Base-by-base conservation (phyloP, 257 asterid genomes). In the Verbena officinalis region DNA sequence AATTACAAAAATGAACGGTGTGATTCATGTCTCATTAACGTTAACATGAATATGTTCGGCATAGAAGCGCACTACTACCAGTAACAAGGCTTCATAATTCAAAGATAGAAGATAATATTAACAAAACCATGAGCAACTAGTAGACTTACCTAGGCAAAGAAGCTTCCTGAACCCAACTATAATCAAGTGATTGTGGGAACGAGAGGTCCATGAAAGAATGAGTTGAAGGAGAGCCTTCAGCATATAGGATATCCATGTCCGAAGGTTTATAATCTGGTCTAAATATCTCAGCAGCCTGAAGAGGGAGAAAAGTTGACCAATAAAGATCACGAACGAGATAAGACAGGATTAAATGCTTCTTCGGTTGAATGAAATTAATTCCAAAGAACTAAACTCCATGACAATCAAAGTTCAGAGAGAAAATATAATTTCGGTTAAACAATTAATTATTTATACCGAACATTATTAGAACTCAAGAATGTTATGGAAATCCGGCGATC, bases 231-330 rank as follows among this genome's bases (percentile, higher is more conserved):
- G 78, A 73, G 57, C 80, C 84, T 71, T 83, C 90, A 9, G 86
- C 81, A 62, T 75, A 74, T 45, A 86, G 78, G 56, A 86, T 79
- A 66, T 83, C 90, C 55, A 65, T 57, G 12, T 74, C 73, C 40
- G 83, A 73, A 19, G 88, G 90, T 61, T 65, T 70, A 62, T 81
- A 86, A 63, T 83, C 86, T 16, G 73, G 74, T 40, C 69, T 79
- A 69, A 83, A 72, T 51, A 83, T 79, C 55, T 83, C 84, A 55
- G 75, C 84, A 46, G 80, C 89, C 88, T 85, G 82, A 56, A 72
- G 72, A 56, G 13, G n/a, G 48, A 39, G 43, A 33, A 5, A 63
- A 51, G 31, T 16, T 58, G 21, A 55, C 23, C 65, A 14, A 60
- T n/a, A 5, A 43, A 16, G 3, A 63, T 20, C 51, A 2, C 5